phyloP scores from a whole-genome alignment of 352 stramenopile species.

The Globisporangium radiosum region DNA sequence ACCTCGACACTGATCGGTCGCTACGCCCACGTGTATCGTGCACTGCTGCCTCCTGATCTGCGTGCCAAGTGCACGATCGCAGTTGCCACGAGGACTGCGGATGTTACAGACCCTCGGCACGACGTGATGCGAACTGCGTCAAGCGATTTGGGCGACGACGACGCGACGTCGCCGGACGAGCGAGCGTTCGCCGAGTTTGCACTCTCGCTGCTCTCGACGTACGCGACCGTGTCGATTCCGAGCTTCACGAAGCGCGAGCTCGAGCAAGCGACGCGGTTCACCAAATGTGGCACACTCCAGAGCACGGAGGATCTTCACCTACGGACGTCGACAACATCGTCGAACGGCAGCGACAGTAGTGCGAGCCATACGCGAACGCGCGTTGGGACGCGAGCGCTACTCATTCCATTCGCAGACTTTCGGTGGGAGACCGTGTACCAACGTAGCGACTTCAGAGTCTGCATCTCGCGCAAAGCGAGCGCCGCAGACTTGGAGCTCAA shows the following conservation, averaged over 20 bases:
- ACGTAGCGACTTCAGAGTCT: conserved; percentile 5
- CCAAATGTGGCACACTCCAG: conserved; percentile 18
- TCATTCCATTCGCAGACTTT: conserved; percentile 9
- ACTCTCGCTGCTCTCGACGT: conserved; percentile 18
- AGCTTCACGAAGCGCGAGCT: conserved; percentile 28
- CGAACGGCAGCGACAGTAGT: background rate
- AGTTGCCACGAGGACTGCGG: background rate
- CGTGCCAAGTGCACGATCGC: conserved; percentile 6
- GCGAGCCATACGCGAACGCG: background rate
- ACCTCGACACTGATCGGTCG: conserved; percentile 6
- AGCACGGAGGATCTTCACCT: background rate
- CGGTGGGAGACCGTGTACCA: conserved; percentile 13
- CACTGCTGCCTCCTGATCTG: conserved; percentile 12
- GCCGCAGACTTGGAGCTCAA: background rate
- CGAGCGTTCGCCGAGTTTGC: conserved; percentile 22
- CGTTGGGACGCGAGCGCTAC: conserved; percentile 11
- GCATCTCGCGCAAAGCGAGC: conserved; percentile 5
- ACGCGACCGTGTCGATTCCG: conserved; percentile 22
- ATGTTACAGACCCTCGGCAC: too few relatives aligned
- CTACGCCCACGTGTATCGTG: conserved; percentile 12
- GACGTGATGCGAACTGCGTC: too few relatives aligned
- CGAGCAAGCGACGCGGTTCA: conserved; percentile 23
- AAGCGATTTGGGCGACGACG: background rate
- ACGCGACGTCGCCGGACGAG: conserved; percentile 13
- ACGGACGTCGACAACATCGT: background rate